Conservation (phyloP, 2,329 filamentous ascomycete genomes). For the Monosporascus ibericus region DNA sequence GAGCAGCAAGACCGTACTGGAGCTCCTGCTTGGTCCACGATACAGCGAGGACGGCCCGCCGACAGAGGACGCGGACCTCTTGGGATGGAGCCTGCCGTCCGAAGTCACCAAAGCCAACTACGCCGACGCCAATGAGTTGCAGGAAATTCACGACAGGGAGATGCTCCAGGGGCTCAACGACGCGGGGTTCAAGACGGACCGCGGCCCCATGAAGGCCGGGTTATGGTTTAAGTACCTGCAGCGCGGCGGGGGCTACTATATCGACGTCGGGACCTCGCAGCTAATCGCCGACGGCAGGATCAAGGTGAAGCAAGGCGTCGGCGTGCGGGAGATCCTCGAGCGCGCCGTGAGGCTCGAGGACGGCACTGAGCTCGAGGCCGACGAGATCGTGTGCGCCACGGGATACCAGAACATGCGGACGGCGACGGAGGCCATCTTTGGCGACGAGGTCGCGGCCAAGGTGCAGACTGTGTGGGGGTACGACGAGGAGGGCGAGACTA, state of each 20-base stretch:
- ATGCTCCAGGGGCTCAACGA: slow-evolving; percentile 43
- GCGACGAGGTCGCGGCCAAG: slow-evolving; percentile 52
- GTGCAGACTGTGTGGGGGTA: slow-evolving; percentile 58
- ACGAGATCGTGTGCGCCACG: slow-evolving; percentile 52
- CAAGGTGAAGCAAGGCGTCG: slow-evolving; percentile 45
- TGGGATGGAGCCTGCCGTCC: slow-evolving; percentile 50
- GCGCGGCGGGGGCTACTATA: slow-evolving; percentile 55
- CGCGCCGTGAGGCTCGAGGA: slow-evolving; percentile 39
- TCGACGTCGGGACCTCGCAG: slow-evolving; percentile 48
- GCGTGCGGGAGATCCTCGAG: slow-evolving; percentile 38
- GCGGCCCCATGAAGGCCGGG: slow-evolving; percentile 47
- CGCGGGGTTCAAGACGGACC: slow-evolving; percentile 53
- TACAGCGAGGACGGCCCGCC: slow-evolving; percentile 49
- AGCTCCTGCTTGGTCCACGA: slow-evolving; percentile 46
- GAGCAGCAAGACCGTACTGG: slow-evolving; percentile 40
- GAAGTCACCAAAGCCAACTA: slow-evolving; percentile 57
- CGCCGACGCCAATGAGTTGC: slow-evolving; percentile 32
- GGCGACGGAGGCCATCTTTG: slow-evolving; percentile 55
- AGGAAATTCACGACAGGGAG: slow-evolving; percentile 29
- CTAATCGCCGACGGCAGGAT: slow-evolving; percentile 52
- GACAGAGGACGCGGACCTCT: slow-evolving; percentile 60
- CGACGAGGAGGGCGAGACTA: slow-evolving; percentile 49
- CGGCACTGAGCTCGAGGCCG: slow-evolving; percentile 43
- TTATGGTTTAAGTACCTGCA: slow-evolving; percentile 55
- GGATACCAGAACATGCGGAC: slow-evolving; percentile 62